Percentiles rank a stretch among this genome's conserved stretches.
phyloP scores from a whole-genome alignment of 305 asterid genomes.

The Ruellia speciosa region DNA sequence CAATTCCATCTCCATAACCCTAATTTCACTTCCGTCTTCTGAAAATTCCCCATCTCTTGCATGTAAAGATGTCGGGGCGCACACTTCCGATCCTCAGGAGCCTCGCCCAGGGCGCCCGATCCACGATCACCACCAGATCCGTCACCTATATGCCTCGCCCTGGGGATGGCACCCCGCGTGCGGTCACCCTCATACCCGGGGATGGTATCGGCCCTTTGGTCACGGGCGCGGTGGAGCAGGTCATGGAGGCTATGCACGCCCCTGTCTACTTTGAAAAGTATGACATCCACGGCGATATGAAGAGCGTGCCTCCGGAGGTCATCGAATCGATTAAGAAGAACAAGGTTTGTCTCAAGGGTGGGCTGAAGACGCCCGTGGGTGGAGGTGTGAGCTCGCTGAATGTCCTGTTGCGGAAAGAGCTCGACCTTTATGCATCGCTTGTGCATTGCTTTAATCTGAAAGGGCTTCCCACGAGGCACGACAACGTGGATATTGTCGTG shows the following conservation, averaged over 20 bases:
- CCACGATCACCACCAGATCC: slow-evolving; percentile 44
- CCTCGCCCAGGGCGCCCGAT: slow-evolving; percentile 24
- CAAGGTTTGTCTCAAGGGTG: slow-evolving; percentile 92
- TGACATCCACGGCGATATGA: slow-evolving; percentile 83
- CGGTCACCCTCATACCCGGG: slow-evolving; percentile 84
- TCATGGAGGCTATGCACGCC: slow-evolving; percentile 92
- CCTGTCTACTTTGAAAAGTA: slow-evolving; percentile 83
- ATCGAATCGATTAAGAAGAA: slow-evolving; percentile 77
- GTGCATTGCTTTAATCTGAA: slow-evolving; percentile 73
- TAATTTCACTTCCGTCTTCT: not conserved
- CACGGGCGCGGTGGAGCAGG: slow-evolving; percentile 88
- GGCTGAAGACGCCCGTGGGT: slow-evolving; percentile 79
- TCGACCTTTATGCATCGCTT: slow-evolving; percentile 82
- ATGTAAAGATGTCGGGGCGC: slow-evolving; percentile 44
- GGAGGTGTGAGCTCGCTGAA: slow-evolving; percentile 91
- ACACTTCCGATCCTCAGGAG: slow-evolving; percentile 43
- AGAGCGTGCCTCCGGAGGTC: slow-evolving; percentile 57
- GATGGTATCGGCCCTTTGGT: slow-evolving; percentile 93
- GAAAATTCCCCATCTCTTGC: not conserved
- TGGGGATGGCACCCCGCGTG: slow-evolving; percentile 76
- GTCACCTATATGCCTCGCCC: slow-evolving; percentile 89
- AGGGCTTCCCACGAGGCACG: slow-evolving; percentile 79
- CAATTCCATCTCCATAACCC: not conserved
- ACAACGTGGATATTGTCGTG: slow-evolving; percentile 81
- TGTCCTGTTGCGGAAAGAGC: slow-evolving; percentile 70